These are phyloP conservation scores for Fusarium coicis DNA, from an alignment of 2,329 filamentous ascomycete genomes.

Conservation along the genomic window DNA sequence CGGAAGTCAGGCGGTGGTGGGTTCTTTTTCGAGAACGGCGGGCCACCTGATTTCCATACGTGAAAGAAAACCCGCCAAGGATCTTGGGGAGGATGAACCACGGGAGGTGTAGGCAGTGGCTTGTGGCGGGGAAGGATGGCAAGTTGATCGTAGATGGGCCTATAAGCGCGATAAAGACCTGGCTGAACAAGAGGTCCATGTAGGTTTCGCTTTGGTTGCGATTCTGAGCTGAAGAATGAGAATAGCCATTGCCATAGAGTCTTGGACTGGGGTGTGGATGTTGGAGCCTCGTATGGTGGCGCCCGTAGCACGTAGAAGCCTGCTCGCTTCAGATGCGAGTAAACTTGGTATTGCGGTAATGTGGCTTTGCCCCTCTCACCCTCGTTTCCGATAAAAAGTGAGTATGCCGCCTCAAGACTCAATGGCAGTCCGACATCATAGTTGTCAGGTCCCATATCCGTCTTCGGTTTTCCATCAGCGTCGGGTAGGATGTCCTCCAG, in stretches of 20 bases:
- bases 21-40: slow-evolving; percentile 79
- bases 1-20: slow-evolving; percentile 85
- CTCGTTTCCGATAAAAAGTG: slow-evolving; percentile 80
- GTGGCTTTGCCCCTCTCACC: slow-evolving; percentile 68
- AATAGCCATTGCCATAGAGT: slow-evolving; percentile 65
- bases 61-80: slow-evolving; percentile 82
- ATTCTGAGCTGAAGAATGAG: slow-evolving; percentile 54
- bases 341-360: slow-evolving; percentile 89
- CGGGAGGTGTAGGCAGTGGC: slow-evolving; percentile 52
- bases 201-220: slow-evolving; percentile 45
- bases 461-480: slow-evolving; percentile 39
- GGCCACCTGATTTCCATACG: slow-evolving; percentile 76
- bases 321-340: slow-evolving; percentile 81
- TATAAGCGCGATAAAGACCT: slow-evolving; percentile 73
- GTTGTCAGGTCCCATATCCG: slow-evolving; percentile 48
- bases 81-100: slow-evolving; percentile 47
- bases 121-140: slow-evolving; percentile 78
- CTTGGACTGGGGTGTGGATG: slow-evolving; percentile 32
- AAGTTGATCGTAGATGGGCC: slow-evolving; percentile 80
- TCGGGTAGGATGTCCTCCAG: slow-evolving; percentile 61
- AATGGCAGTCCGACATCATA: slow-evolving; percentile 80
- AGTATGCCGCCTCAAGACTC: slow-evolving; percentile 90
- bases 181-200: slow-evolving; percentile 70
- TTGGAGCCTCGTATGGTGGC: slow-evolving; percentile 49
- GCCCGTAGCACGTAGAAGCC: slow-evolving; percentile 86